Base-by-base conservation (phyloP, 2,329 filamentous ascomycete species). In the Arthrobotrys conoides region DNA sequence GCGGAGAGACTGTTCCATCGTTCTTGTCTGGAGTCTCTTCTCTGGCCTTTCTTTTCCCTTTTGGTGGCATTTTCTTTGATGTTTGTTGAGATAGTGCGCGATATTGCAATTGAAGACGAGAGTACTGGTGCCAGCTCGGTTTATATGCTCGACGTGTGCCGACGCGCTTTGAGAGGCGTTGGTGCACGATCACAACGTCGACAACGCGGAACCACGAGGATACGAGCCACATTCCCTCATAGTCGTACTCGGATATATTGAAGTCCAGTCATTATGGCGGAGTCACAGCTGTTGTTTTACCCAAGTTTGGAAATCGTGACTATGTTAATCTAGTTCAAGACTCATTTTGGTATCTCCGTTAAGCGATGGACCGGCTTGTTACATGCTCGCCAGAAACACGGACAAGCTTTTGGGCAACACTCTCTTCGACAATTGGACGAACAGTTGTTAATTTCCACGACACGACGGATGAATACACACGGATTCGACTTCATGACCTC, bases 21-120 rank as follows among this genome's bases (percentile, higher is more conserved):
- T 72, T 68, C 22, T 27, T 63, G 18, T 78, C 75, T 51, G 75
- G 75, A 10, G 75, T 78, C 57, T 78, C 75, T 18, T 61, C 41
- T 48, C 75, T 53, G 14, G 46, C 46, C 68, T 78, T 78, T 71
- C 75, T 51, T 41, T 78, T 78, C n/a, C 53, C 61, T 65, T 51
- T 68, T 20, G 68, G 65, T 33, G 67, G 44, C 61, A 77, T 71
- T 18, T 53, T 71, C 22, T 20, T 44, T 55, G 41, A 24, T 27
- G 73, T 72, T 44, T 70, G 55, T 10, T 63, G 53, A 36, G 18
- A 49, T 20, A 22, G 30, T 63, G 51, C 8, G 6, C n/a, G 51
- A 9, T 38, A 70, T 36, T 22, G 68, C 12, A 9, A 38, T 41
- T 16, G 38, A 41, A 3, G 38, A 16, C 16, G 14, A 20, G 30